Evolutionary conservation across 2,329 filamentous ascomycete species (phyloP).

Genomic region (Dothideomycetidae sp.): DNA sequence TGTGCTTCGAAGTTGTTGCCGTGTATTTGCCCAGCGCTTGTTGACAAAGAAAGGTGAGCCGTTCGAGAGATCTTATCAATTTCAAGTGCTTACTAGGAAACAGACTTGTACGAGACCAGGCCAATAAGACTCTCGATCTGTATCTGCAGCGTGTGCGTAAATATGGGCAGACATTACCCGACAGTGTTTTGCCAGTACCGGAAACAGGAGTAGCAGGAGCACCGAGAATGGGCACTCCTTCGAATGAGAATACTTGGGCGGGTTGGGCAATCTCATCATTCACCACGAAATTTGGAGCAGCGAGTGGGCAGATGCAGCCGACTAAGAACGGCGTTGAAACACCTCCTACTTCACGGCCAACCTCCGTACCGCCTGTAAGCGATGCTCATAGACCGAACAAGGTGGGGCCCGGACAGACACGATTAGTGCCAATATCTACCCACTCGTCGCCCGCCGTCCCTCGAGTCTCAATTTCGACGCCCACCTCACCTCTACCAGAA

Average conservation of each 20-base stretch:
- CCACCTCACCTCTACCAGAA: conserved; percentile 22
- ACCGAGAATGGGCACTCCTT: conserved; percentile 68
- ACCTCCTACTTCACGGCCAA: conserved; percentile 45
- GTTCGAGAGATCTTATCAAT: too few species aligned
- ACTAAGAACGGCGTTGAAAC: conserved; percentile 38
- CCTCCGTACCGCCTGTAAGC: conserved; percentile 26
- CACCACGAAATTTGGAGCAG: conserved; percentile 78
- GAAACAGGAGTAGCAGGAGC: conserved; percentile 26
- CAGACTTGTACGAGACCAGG: conserved; percentile 71
- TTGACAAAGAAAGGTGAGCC: conserved; percentile 81
- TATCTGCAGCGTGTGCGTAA: conserved; percentile 77
- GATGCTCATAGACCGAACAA: conserved; percentile 25
- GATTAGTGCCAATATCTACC: conserved; percentile 12
- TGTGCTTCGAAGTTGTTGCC: conserved; percentile 74
- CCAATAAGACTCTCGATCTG: conserved; percentile 72
- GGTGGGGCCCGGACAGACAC: conserved; percentile 13
- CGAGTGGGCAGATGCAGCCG: conserved; percentile 72
- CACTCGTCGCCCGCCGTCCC: conserved; percentile 19
- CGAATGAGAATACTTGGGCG: conserved; percentile 61
- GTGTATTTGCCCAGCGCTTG: conserved; percentile 64
- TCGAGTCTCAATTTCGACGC: conserved; percentile 15
- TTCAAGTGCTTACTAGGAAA: too few species aligned
- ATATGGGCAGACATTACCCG: conserved; percentile 61
- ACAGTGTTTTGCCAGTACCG: conserved; percentile 59
- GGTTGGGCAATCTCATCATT: conserved; percentile 98